Evolutionary conservation across 129 eudicot species (phyloP).

Genomic region (Ambrosia artemisiifolia): DNA sequence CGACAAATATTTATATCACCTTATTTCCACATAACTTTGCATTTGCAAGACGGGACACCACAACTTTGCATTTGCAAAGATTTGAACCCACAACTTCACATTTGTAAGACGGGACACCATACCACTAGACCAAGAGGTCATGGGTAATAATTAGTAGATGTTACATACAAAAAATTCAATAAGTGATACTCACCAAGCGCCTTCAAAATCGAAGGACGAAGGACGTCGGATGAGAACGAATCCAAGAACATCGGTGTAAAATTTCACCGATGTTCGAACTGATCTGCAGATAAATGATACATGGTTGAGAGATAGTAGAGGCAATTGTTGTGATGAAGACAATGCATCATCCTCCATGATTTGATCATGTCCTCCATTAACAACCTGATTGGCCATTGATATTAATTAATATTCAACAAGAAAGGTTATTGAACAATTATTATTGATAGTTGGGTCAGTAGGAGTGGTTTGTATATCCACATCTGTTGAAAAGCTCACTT

Average conservation of each 20-base stretch:
- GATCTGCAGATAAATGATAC: constrained; percentile 63
- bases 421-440: too few relatives aligned
- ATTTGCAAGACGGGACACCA: too few relatives aligned
- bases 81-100: too few relatives aligned
- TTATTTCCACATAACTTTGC: too few relatives aligned
- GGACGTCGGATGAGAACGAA: constrained; percentile 62
- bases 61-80: too few relatives aligned
- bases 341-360: background rate
- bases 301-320: constrained; percentile 57
- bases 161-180: too few relatives aligned
- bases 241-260: constrained; percentile 58
- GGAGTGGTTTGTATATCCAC: background rate
- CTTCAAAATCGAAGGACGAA: constrained; percentile 71
- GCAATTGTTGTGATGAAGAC: constrained; percentile 26
- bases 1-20: too few relatives aligned
- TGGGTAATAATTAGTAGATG: too few relatives aligned
- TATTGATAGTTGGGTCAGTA: too few relatives aligned
- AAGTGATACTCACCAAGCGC: constrained; percentile 50
- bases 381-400: constrained; percentile 21
- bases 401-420: background rate
- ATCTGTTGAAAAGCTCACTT: background rate
- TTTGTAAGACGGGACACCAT: too few relatives aligned
- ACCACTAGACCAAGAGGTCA: too few relatives aligned
- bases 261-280: constrained; percentile 38
- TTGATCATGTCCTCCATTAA: background rate